Evolutionary conservation across 2,329 filamentous ascomycete species (phyloP).

Genomic region (Celoporthe dispersa): DNA sequence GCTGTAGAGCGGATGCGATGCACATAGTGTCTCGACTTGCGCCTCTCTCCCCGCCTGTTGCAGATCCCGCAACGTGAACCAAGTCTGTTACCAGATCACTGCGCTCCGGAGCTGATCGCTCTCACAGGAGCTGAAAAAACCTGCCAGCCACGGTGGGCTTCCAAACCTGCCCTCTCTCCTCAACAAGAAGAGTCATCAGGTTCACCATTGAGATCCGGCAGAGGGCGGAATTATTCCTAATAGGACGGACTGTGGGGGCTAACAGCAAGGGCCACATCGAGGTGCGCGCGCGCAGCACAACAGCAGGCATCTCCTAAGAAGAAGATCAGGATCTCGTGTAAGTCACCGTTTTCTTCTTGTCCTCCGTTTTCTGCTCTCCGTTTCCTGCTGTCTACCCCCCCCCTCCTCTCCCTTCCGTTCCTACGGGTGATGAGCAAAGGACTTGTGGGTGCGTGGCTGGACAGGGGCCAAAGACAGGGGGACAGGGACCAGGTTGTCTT

Average conservation of each 20-base stretch:
- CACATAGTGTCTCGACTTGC: constrained; percentile 9
- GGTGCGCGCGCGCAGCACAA: too few species aligned
- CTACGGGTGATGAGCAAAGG: constrained; percentile 1
- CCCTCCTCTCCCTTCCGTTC: neutral
- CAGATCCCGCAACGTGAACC: constrained; percentile 16
- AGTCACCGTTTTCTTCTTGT: constrained; percentile 26
- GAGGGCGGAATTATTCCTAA: neutral
- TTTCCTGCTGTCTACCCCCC: neutral
- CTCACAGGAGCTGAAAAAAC: neutral
- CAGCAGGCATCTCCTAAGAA: neutral
- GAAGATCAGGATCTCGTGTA: constrained; percentile 19
- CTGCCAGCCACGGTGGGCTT: neutral
- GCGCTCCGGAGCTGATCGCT: constrained; percentile 6
- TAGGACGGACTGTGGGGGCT: neutral
- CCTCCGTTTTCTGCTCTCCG: neutral
- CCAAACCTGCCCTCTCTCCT: neutral
- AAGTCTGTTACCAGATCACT: constrained; percentile 16
- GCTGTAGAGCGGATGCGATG: neutral
- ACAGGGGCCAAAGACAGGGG: neutral
- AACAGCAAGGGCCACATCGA: neutral
- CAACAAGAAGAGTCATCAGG: neutral
- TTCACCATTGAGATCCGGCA: neutral
- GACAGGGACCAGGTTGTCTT: constrained; percentile 9
- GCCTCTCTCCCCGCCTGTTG: neutral
- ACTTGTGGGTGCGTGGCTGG: constrained; percentile 21